Percentiles rank a stretch among this genome's conserved stretches.
Conservation (phyloP, 129 eudicot genomes). For the Artemisia annua region DNA sequence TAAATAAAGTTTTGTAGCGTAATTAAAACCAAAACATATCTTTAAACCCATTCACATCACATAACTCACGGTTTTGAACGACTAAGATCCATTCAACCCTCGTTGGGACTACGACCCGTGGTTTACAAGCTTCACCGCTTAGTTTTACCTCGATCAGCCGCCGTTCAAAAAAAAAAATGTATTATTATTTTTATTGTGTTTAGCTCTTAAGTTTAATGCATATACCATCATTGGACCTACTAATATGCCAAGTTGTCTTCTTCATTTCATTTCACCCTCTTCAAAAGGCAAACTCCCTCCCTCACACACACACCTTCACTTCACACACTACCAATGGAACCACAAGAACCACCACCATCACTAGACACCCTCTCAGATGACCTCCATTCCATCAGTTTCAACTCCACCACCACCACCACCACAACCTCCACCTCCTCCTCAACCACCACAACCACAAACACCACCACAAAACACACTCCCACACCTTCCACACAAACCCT, state of each 20-base stretch:
- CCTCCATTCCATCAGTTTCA: constrained; percentile 83
- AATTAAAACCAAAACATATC: too few species aligned
- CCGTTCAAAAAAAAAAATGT: too few species aligned
- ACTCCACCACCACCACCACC: constrained; percentile 61
- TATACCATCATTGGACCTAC: neutral
- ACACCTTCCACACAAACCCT: constrained; percentile 42
- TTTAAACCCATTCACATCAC: too few species aligned
- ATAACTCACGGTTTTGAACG: too few species aligned
- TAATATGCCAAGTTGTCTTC: constrained; percentile 1
- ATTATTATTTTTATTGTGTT: too few species aligned
- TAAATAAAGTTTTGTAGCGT: too few species aligned
- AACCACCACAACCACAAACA: too few species aligned
- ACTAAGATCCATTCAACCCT: too few species aligned
- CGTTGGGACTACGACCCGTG: too few species aligned
- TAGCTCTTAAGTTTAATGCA: neutral
- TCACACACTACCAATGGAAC: constrained; percentile 51
- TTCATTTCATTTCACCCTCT: neutral
- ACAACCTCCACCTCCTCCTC: constrained; percentile 57
- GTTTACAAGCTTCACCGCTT: too few species aligned
- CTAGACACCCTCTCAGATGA: constrained; percentile 63
- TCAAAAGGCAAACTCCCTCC: neutral
- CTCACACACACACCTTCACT: neutral
- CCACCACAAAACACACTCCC: constrained; percentile 39
- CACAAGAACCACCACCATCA: constrained; percentile 49
- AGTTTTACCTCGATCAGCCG: too few species aligned